Evolutionary conservation across 305 asterid genomes (phyloP), one percentile per base, ranked within the genome.

Genomic region (Coffea humblotiana): DNA sequence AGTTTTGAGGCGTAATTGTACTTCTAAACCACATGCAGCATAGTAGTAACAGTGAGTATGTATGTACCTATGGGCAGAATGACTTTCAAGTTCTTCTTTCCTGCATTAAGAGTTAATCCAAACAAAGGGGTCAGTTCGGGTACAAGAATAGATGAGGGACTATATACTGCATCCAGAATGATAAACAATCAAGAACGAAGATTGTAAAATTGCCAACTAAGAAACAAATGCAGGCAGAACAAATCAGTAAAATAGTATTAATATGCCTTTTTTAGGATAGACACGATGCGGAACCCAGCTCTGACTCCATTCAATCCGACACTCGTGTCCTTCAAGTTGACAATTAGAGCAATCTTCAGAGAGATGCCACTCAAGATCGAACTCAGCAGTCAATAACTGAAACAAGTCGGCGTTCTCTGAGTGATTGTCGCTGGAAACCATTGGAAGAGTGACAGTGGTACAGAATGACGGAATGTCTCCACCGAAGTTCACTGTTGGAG

Each of bases 51-150:
- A 9, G 48, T 29, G n/a, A 2, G 75, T 18, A 67, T 10, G 45
- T 32, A 71, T n/a, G 63, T 76, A 86, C 89, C 89, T 77, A 54
- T 6, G 67, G 75, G 65, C 32, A 84, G 84, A 77, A 82, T 60
- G 48, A 52, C 21, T 25, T 21, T 63, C 8, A 77, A 45, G 0
- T 74, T 70, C 1, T 64, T 78, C 6, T 21, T 79, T 14, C 32
- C 81, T 79, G 82, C 84, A 70, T 23, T 71, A 2, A 29, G 63
- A 72, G n/a, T n/a, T 15, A 72, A 54, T 1, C 61, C 79, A 68
- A 37, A 3, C 27, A 54, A 49, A 52, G 10, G 15, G 0, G 43
- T 82, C 21, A 71, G 72, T 72, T 75, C 8, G 52, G 10, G 12
- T 37, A 66, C 52, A 54, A 49, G 27, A 21, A 66, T 18, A 54